Evolutionary conservation across 306 rosid species (phyloP), one percentile per base, ranked within the genome.

Genomic region (Benincasa hispida): DNA sequence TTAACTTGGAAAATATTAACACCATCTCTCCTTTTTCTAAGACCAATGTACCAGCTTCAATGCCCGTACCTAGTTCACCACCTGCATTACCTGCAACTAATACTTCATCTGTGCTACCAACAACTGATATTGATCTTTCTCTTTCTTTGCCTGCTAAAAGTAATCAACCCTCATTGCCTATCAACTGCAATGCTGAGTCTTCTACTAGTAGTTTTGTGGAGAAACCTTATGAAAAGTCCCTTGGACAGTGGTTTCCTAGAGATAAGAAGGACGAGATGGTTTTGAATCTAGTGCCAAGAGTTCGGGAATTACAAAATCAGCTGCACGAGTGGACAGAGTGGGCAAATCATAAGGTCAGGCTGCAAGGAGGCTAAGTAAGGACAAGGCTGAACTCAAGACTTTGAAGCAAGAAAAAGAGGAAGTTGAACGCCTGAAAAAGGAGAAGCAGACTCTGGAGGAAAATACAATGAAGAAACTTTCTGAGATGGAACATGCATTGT

Each of bases 271-370:
- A 90, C 75, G 97, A 91, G 77, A 87, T 88, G 90, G 89, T 93
- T 80, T 69, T 88, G 81, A 90, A 90, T 84, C 68, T 90, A 76
- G 83, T 87, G 74, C 91, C 97, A 15, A 91, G 87, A 78, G 88
- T 81, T 18, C 84, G 65, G 78, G 98, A 91, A 80, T 85, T 94
- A 69, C 89, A 90, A 87, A 88, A 81, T 82, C 97, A 86, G 83
- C 85, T 89, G n/a, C 92, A 90, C 83, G 96, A 90, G 85, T 94
- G 98, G 98, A 91, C 90, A 54, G 93, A 94, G 76, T 94, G 97
- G n/a, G 97, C 91, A 50, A 91, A 94, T 78, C 97, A 91, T 82
- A 94, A 91, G 87, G 93, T 94, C 68, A 94, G 83, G 97, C 97
- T 79, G 96, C 98, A 48, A 87, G 92, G 77, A 85, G 96, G 79